A percentile compares a stretch with the other conserved stretches of the same genome.
phyloP scores from a whole-genome alignment of 1,284 basidiomycete species.

The Cutaneotrichosporon mucoides region DNA sequence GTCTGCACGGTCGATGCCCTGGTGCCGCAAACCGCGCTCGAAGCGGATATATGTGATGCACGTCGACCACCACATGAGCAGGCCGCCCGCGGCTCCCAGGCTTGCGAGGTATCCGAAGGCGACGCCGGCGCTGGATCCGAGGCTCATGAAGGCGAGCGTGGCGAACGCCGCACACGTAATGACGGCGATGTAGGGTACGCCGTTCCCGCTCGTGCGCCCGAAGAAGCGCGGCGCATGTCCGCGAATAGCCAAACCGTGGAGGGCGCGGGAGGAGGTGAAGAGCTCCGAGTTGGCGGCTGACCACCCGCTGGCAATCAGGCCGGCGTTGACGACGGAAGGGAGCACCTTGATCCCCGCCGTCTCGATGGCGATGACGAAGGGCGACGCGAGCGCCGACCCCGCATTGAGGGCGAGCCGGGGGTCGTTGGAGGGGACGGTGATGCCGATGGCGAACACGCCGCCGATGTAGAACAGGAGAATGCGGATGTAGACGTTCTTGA shows the following conservation, averaged over 20 bases:
- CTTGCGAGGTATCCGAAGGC: constrained; percentile 75
- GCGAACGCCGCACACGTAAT: constrained; percentile 62
- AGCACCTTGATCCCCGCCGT: constrained; percentile 41
- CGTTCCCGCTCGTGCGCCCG: constrained; percentile 16
- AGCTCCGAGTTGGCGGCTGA: constrained; percentile 41
- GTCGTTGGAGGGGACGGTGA: constrained; percentile 22
- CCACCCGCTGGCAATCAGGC: constrained; percentile 41
- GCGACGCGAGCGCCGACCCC: constrained; percentile 18
- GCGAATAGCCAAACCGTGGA: constrained; percentile 33
- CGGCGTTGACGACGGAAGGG: constrained; percentile 42
- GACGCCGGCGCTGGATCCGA: constrained; percentile 58
- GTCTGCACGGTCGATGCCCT: constrained; percentile 17
- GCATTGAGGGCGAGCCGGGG: constrained; percentile 12
- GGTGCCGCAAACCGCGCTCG: constrained; percentile 24
- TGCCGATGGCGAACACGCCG: constrained; percentile 11
- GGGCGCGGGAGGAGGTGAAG: constrained; percentile 28
- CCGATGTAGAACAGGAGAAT: constrained; percentile 60
- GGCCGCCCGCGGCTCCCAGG: constrained; percentile 56
- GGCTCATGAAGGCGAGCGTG: constrained; percentile 56
- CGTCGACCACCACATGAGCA: constrained; percentile 62
- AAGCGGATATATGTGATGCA: constrained; percentile 29
- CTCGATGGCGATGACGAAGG: constrained; percentile 44
- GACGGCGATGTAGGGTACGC: constrained; percentile 55
- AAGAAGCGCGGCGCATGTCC: constrained; percentile 30
- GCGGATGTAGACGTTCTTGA: constrained; percentile 67